A percentile compares a stretch with the other conserved stretches of the same genome.
phyloP scores from a whole-genome alignment of 768 basidiomycete genomes.

The Stropharia rugosoannulata region DNA sequence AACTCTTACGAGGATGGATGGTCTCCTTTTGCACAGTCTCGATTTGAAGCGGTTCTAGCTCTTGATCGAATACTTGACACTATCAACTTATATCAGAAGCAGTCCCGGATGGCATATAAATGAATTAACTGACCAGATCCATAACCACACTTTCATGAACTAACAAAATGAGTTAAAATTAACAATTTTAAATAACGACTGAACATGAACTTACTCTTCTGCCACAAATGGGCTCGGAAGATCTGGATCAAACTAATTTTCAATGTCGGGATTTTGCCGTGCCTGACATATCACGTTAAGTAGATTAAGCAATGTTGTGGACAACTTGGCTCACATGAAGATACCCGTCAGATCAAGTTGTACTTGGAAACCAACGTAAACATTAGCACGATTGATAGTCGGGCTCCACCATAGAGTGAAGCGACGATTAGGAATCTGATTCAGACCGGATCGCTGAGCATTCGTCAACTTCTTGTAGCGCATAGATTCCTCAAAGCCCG shows the following conservation, averaged over 20 bases:
- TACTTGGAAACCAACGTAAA: slow-evolving; percentile 99
- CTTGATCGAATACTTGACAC: slow-evolving; percentile 99
- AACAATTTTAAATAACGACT: slow-evolving; percentile 16
- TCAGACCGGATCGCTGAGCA: slow-evolving; percentile 96
- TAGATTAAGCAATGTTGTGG: neutral
- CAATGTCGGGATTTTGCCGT: slow-evolving; percentile 96
- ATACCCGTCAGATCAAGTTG: slow-evolving; percentile 97
- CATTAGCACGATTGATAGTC: slow-evolving; percentile 98
- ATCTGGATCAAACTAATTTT: slow-evolving; percentile 99
- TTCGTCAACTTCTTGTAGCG: slow-evolving; percentile 96
- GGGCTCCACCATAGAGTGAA: slow-evolving; percentile 99
- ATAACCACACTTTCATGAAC: slow-evolving; percentile 92
- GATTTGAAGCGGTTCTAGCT: slow-evolving; percentile 95
- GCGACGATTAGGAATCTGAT: slow-evolving; percentile 97
- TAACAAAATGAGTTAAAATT: slow-evolving; percentile 22
- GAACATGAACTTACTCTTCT: slow-evolving; percentile 77
- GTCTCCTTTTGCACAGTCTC: slow-evolving; percentile 99
- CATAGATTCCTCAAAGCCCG: slow-evolving; percentile 96
- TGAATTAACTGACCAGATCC: slow-evolving; percentile 60
- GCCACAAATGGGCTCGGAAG: slow-evolving; percentile 99
- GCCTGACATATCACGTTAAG: slow-evolving; percentile 44
- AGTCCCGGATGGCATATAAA: neutral
- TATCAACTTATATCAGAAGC: slow-evolving; percentile 21
- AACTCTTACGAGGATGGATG: slow-evolving; percentile 98
- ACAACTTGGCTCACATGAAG: slow-evolving; percentile 63